phyloP scores from a whole-genome alignment of 805 yeast species.

The Henningerozyma blattae region DNA sequence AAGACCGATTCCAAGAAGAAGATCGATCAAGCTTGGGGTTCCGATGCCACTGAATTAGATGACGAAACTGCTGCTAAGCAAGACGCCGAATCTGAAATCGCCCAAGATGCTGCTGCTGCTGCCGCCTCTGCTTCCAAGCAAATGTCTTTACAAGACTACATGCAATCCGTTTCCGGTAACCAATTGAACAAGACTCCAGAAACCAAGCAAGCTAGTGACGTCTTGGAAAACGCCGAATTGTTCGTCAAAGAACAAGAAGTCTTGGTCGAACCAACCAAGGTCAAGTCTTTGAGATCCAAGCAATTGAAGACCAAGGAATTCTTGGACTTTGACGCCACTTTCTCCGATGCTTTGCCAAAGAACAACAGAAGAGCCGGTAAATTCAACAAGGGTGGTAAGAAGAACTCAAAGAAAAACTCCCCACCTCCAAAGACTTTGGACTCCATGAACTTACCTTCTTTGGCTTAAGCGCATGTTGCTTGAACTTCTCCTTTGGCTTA shows the following conservation, averaged over 20 bases:
- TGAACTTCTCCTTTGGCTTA: no score
- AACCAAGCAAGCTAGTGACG: slow-evolving; percentile 22
- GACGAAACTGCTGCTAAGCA: slow-evolving; percentile 49
- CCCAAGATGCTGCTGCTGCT: slow-evolving; percentile 37
- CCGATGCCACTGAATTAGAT: slow-evolving; percentile 54
- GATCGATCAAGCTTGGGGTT: slow-evolving; percentile 83
- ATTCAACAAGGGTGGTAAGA: slow-evolving; percentile 32
- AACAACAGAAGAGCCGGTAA: slow-evolving; percentile 18
- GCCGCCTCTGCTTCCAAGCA: slow-evolving; percentile 29
- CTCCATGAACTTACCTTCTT: slow-evolving; percentile 67
- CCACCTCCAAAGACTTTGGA: slow-evolving; percentile 29
- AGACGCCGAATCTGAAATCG: slow-evolving; percentile 54
- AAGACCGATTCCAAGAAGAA: slow-evolving; percentile 79
- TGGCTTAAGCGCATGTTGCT: slow-evolving; percentile 27
- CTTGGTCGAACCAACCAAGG: slow-evolving; percentile 45
- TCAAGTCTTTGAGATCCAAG: slow-evolving; percentile 62
- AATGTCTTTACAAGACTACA: slow-evolving; percentile 77
- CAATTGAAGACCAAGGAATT: slow-evolving; percentile 69
- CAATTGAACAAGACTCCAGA: slow-evolving; percentile 37
- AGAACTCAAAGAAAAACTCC: slow-evolving; percentile 9
- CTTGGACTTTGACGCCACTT: slow-evolving; percentile 63
- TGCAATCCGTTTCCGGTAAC: slow-evolving; percentile 48
- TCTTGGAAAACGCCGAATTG: slow-evolving; percentile 42
- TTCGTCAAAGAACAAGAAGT: slow-evolving; percentile 54
- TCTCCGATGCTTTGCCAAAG: slow-evolving; percentile 44